A percentile compares a stretch with the other conserved stretches of the same genome.
Conservation (phyloP, 2,329 filamentous ascomycete species). For the Pseudopyrenochaeta lycopersici region DNA sequence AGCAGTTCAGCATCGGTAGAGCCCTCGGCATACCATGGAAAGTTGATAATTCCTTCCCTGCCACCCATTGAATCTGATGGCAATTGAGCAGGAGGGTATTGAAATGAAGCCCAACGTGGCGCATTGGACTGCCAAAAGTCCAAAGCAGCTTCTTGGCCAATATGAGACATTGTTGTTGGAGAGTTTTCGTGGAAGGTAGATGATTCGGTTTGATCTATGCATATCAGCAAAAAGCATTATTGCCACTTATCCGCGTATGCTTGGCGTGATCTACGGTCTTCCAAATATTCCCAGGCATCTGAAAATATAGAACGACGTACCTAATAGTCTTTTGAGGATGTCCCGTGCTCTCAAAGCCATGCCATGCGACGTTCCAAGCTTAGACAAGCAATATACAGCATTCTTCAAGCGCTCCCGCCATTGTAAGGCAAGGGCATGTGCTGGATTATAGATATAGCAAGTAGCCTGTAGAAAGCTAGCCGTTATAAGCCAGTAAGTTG, state of each 20-base stretch:
- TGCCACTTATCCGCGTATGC: no score
- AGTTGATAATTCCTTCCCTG: background rate
- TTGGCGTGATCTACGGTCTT: no score
- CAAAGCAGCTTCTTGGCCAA: conserved; percentile 2
- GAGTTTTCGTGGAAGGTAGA: background rate
- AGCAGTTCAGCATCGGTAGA: conserved; percentile 3
- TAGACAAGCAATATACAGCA: background rate
- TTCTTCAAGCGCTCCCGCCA: background rate
- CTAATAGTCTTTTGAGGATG: background rate
- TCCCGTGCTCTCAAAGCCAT: conserved; percentile 2
- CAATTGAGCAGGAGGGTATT: background rate
- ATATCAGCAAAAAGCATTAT: no score
- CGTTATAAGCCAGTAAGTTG: conserved; percentile 3
- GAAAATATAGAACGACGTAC: background rate
- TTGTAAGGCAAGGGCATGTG: background rate
- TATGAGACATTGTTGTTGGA: background rate
- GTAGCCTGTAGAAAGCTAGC: conserved; percentile 4
- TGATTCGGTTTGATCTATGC: conserved; percentile 1
- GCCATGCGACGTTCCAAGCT: background rate
- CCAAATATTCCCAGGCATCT: no score
- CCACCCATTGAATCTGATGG: background rate
- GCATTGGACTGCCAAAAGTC: conserved; percentile 2
- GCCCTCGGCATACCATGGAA: conserved; percentile 3
- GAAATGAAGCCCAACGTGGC: background rate
- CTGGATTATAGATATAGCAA: conserved; percentile 1